Base-by-base conservation (phyloP, 2,329 filamentous ascomycete genomes). In the Ophiostoma ips region DNA sequence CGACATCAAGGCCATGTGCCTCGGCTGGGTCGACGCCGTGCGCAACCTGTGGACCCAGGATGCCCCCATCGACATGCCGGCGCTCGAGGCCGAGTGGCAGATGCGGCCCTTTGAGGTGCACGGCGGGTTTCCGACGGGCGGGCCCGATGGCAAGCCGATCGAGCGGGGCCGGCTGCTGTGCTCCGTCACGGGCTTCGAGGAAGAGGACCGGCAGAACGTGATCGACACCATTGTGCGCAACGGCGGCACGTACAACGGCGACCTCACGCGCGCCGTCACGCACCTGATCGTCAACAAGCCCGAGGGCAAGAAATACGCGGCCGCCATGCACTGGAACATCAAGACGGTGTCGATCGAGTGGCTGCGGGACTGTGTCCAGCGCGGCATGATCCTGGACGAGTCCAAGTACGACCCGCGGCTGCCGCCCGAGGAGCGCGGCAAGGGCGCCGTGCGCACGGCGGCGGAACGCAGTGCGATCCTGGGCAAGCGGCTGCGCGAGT, bases 341-440 rank as follows among this genome's bases (percentile, higher is more conserved):
- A 79, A 79, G 48, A 78, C 88, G 21, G 87, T 98, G 21, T 81
- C 84, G 1, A 64, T 85, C 33, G 82, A 88, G 61, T 98, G 92
- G 92, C 75, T 96, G 35, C 70, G 81, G 47, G 85, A 95, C 60
- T 90, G 85, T 59, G 65, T 92, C 52, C 76, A 84, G 56, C 77
- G 92, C 55, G 87, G 88, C 51, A 92, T 98, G 87, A 84, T 89
- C 18, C 69, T 98, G 18, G 86, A 95, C 50, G 92, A 96, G 63
- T 66, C 71, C n/a, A 79, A 78, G 53, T 98, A 94, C 64, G 81
- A 94, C 61, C 89, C 87, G 2, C 69, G 76, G 24, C 63, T 90
- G 16, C 79, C 86, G 0, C 56, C 61, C 7, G 77, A 83, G 56
- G 72, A 88, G 59, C 83, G 88, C 60, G 92, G 90, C 0, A 69